A percentile compares a stretch with the other conserved stretches of the same genome.
These are phyloP conservation scores for Bocquillonia castaneifolia DNA, from an alignment of 441 rosid species.

Conservation along the genomic window DNA sequence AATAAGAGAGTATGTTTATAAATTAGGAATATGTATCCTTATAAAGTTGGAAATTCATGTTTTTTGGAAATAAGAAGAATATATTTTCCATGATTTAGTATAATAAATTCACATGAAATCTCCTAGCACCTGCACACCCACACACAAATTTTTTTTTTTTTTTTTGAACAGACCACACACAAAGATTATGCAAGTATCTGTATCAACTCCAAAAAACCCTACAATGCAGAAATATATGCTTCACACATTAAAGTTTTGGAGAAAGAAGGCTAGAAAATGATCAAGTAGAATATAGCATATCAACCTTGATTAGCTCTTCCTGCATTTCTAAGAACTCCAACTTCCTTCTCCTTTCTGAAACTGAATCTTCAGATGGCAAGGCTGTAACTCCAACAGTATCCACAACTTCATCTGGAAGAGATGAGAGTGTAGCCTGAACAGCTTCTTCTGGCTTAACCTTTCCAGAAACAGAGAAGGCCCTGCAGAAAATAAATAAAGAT, in stretches of 20 bases:
- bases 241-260: background rate
- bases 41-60: no score
- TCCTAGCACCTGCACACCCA: background rate
- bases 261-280: conserved; percentile 14
- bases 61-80: no score
- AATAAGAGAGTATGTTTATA: no score
- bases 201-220: background rate
- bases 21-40: no score
- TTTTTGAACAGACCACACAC: no score
- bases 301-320: conserved; percentile 86
- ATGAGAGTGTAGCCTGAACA: conserved; percentile 85
- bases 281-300: conserved; percentile 18
- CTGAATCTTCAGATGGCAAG: conserved; percentile 79
- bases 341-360: conserved; percentile 80
- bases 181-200: conserved; percentile 7
- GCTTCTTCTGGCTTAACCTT: conserved; percentile 82
- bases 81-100: no score
- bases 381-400: conserved; percentile 80
- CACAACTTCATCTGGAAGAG: conserved; percentile 93
- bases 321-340: conserved; percentile 88
- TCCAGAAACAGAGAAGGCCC: conserved; percentile 77
- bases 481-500: conserved; percentile 27
- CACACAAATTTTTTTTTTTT: no score
- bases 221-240: background rate
- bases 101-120: no score